Conservation (phyloP, 768 basidiomycete species). For the Kwoniella newhampshirensis region DNA sequence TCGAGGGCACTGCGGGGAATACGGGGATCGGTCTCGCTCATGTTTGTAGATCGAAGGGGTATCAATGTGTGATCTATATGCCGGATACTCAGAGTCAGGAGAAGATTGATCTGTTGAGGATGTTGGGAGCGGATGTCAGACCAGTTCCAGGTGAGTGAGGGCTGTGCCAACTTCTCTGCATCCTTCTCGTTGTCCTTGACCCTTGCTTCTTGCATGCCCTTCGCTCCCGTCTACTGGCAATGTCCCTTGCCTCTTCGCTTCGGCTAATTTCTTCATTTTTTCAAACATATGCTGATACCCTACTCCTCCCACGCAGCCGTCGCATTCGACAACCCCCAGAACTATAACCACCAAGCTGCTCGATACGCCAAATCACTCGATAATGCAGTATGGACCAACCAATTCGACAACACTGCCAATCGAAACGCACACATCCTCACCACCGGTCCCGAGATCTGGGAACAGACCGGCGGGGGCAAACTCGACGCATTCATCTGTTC, state of each 20-base stretch:
- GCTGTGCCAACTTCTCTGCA: not conserved
- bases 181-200: not conserved
- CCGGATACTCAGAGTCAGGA: conserved; percentile 95
- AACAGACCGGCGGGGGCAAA: conserved; percentile 68
- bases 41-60: conserved; percentile 87
- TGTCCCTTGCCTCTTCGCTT: not conserved
- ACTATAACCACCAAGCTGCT: conserved; percentile 95
- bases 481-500: conserved; percentile 90
- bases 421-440: conserved; percentile 79
- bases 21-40: conserved; percentile 85
- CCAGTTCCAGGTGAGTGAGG: conserved; percentile 75
- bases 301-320: conserved; percentile 70
- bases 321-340: conserved; percentile 86
- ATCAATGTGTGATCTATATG: conserved; percentile 99
- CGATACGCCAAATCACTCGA: conserved; percentile 70
- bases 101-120: conserved; percentile 93
- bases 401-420: conserved; percentile 96
- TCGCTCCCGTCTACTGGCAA: too few species aligned
- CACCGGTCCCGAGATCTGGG: conserved; percentile 97
- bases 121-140: conserved; percentile 96
- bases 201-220: too few species aligned
- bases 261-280: not conserved
- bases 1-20: conserved; percentile 97
- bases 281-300: not conserved
- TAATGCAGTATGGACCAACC: conserved; percentile 94